Conservation (phyloP, 2,329 filamentous ascomycete species). For the Alternaria gansuensis region DNA sequence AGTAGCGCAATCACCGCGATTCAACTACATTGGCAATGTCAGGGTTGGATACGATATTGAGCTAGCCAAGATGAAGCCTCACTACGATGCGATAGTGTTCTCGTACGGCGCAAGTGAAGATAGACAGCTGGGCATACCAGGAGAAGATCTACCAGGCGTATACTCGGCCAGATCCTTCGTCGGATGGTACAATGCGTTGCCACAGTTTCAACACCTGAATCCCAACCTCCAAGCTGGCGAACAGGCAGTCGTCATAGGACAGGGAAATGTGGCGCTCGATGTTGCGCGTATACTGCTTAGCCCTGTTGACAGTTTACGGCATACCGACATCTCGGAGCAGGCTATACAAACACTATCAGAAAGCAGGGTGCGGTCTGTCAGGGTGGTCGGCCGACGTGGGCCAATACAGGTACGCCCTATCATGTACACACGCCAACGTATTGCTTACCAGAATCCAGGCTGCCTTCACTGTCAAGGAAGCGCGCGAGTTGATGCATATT, state of each 20-base stretch:
- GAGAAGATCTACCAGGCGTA: constrained; percentile 79
- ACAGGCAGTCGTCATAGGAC: constrained; percentile 86
- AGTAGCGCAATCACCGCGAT: constrained; percentile 80
- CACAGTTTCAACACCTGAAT: constrained; percentile 76
- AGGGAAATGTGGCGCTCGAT: constrained; percentile 95
- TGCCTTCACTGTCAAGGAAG: constrained; percentile 94
- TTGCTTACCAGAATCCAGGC: constrained; percentile 62
- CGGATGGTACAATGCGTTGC: constrained; percentile 97
- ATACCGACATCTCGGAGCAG: constrained; percentile 88
- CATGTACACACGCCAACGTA: not conserved
- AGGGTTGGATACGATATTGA: constrained; percentile 76
- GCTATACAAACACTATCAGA: constrained; percentile 76
- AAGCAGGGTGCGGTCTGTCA: constrained; percentile 80
- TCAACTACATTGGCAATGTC: constrained; percentile 91
- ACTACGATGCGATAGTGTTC: constrained; percentile 93
- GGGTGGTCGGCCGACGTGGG: constrained; percentile 87
- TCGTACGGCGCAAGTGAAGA: constrained; percentile 92
- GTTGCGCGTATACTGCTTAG: constrained; percentile 87
- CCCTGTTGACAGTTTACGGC: constrained; percentile 74
- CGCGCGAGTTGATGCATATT: constrained; percentile 85
- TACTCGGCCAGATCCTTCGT: constrained; percentile 93
- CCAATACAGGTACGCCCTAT: constrained; percentile 74
- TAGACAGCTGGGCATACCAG: constrained; percentile 77
- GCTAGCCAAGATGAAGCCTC: constrained; percentile 72
- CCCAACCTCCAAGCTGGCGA: constrained; percentile 79